Base-by-base conservation (phyloP, 78 protist genomes). In the Dictyostelium capitatum region DNA sequence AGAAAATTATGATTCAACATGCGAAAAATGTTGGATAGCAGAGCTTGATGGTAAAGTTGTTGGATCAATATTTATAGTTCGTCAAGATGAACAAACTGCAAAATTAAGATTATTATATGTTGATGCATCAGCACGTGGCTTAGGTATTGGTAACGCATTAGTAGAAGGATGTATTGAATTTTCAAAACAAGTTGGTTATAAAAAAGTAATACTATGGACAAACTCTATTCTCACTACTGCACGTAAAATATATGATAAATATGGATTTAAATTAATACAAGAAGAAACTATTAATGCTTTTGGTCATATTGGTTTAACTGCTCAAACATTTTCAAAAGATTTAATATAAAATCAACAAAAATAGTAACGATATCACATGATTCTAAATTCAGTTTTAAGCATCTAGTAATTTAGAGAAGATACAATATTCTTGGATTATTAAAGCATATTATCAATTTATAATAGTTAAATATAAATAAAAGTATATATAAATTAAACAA, bases 151-250 rank as follows among this genome's bases (percentile, higher is more conserved):
- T 17, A 72, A 12, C 17, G 15, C 4, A 72, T 72, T 72, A 30
- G 53, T 72, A 20, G 79, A 72, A 20, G 79, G 43, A 43, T 43
- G 41, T 43, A 72, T 72, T 6, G 15, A 72, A 32, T 72, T 72
- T 43, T 23, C 79, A n/a, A 0, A 43, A 15, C 14, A 41, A 20
- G 53, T 32, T 8, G 79, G 79, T 32, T 72, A 72, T 43, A 72
- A 72, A 41, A 72, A 19, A 72, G 43, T 72, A 28, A n/a, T 72
- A 20, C 79, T 72, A 37, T 72, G 79, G 79, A 72, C 79, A 30
- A 72, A 43, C 17, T 37, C 53, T 72, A 9, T 72, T 72, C n/a
- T 72, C 2, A 28, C n/a, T 9, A 28, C 15, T 72, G 79, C 79
- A 8, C 28, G 37, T 43, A 43, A 53, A 32, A 15, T 72, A 37